Conservation (phyloP, 139 green algal species). For the Chlorella sp. region DNA sequence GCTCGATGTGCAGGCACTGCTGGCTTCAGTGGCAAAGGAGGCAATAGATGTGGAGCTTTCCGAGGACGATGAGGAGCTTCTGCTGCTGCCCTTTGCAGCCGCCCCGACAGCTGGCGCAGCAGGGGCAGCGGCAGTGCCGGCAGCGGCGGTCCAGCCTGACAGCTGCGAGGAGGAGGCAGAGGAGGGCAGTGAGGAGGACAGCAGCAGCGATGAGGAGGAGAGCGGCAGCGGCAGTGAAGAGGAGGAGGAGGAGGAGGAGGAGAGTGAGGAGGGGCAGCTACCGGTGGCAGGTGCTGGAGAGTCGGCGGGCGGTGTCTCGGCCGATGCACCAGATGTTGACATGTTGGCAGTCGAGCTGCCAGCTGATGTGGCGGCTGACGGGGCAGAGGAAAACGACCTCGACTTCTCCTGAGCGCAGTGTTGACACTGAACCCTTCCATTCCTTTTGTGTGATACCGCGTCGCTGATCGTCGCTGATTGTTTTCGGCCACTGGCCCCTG, state of each 20-base stretch:
- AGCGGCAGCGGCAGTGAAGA: background rate
- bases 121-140: background rate
- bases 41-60: slow-evolving; percentile 30
- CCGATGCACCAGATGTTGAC: background rate
- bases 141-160: background rate
- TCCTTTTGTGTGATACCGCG: no score
- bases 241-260: background rate
- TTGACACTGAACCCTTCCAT: no score
- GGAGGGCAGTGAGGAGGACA: background rate
- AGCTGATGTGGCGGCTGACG: background rate
- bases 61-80: slow-evolving; percentile 7
- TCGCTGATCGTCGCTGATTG: background rate
- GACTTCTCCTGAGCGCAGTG: background rate
- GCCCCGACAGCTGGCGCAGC: background rate
- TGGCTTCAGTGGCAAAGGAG: background rate
- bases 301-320: background rate
- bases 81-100: background rate
- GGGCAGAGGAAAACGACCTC: background rate
- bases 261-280: slow-evolving; percentile 4
- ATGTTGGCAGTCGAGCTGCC: background rate
- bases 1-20: slow-evolving; percentile 7
- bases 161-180: background rate
- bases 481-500: no score
- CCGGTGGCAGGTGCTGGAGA: no score
- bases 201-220: background rate